Conservation (phyloP, 2,329 filamentous ascomycete species). For the Fusarium foetens region DNA sequence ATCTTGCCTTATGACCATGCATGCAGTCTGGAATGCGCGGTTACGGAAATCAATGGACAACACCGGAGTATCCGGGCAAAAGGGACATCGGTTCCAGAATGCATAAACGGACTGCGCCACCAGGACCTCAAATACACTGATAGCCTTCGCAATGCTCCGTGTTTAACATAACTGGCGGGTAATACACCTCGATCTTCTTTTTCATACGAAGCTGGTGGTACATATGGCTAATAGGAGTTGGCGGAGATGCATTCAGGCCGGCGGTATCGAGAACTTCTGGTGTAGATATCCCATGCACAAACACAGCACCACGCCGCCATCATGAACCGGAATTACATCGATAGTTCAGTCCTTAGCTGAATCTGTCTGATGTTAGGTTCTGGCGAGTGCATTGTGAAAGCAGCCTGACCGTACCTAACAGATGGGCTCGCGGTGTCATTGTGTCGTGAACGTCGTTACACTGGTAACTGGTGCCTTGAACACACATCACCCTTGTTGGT, state of each 20-base stretch:
- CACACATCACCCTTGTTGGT: neutral
- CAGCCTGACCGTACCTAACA: neutral
- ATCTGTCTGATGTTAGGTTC: neutral
- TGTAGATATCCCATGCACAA: neutral
- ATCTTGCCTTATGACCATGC: constrained; percentile 29
- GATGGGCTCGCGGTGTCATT: constrained; percentile 1
- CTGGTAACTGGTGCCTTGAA: constrained; percentile 1
- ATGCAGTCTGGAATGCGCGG: constrained; percentile 10
- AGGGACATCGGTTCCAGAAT: constrained; percentile 5
- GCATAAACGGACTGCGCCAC: neutral
- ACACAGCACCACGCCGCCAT: constrained; percentile 1
- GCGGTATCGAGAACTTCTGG: neutral
- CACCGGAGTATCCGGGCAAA: constrained; percentile 25
- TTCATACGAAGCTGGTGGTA: neutral
- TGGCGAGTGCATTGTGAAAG: neutral
- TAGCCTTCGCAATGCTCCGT: neutral
- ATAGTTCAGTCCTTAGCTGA: neutral
- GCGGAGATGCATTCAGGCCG: constrained; percentile 15
- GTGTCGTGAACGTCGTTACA: constrained; percentile 16
- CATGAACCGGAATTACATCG: neutral
- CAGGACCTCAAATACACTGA: constrained; percentile 12
- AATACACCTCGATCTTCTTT: constrained; percentile 13
- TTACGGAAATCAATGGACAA: constrained; percentile 15
- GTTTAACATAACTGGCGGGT: constrained; percentile 27
- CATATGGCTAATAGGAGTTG: constrained; percentile 4